These are phyloP conservation scores for Calocybe cyanea DNA, from an alignment of 768 basidiomycete genomes.

Conservation along the genomic window DNA sequence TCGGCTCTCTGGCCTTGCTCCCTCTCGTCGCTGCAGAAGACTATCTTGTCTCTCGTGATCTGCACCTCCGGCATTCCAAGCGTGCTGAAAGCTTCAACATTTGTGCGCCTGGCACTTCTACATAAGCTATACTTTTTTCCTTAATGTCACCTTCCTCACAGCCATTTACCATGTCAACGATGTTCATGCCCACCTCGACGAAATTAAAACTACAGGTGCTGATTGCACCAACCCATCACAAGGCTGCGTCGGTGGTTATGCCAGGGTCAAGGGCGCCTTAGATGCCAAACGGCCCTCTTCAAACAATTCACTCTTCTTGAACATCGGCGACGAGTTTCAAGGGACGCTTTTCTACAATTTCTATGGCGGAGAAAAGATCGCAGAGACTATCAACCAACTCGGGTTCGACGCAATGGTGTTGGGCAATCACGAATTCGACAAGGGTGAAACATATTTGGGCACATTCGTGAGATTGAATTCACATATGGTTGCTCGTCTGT, in stretches of 20 bases:
- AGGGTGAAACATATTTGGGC: slow-evolving; percentile 5
- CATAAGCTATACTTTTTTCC: neutral
- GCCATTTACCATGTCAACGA: slow-evolving; percentile 10
- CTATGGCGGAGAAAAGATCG: slow-evolving; percentile 8
- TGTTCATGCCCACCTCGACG: slow-evolving; percentile 8
- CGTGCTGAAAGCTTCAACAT: slow-evolving; percentile 1
- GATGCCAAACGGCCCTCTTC: slow-evolving; percentile 5
- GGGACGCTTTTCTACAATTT: slow-evolving; percentile 6
- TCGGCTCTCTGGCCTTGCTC: too few relatives aligned
- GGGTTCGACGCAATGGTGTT: slow-evolving; percentile 7
- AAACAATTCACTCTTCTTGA: slow-evolving; percentile 9
- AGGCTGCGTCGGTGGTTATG: slow-evolving; percentile 6
- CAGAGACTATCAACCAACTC: slow-evolving; percentile 6
- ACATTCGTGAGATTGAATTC: neutral
- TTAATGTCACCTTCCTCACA: neutral
- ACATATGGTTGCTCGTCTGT: too few relatives aligned
- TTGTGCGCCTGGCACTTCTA: neutral
- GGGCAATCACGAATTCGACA: slow-evolving; percentile 8
- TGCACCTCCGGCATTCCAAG: neutral
- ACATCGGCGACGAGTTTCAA: slow-evolving; percentile 8
- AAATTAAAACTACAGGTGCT: slow-evolving; percentile 2
- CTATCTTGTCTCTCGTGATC: slow-evolving; percentile 4
- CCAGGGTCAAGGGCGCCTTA: slow-evolving; percentile 6
- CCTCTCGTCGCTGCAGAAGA: neutral
- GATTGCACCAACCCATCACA: slow-evolving; percentile 2